Evolutionary conservation across 1,284 basidiomycete species (phyloP).

Genomic region (Mycena citricolor): DNA sequence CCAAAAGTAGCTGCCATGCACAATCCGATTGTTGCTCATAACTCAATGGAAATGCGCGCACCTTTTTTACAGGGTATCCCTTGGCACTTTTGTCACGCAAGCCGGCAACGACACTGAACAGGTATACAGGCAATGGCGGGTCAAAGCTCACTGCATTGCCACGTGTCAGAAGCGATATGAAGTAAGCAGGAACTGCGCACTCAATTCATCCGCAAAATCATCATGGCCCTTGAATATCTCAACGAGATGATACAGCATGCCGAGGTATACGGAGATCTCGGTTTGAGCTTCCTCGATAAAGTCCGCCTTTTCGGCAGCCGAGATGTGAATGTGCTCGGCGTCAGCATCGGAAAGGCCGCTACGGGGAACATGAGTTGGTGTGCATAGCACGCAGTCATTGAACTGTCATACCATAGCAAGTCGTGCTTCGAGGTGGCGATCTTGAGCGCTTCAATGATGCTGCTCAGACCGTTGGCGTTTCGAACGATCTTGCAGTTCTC

Average conservation of each 20-base stretch:
- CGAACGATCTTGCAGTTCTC: conserved; percentile 91
- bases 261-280: conserved; percentile 88
- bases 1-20: conserved; percentile 73
- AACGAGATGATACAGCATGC: conserved; percentile 91
- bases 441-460: conserved; percentile 86
- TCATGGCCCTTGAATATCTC: conserved; percentile 91
- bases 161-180: conserved; percentile 10
- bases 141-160: conserved; percentile 89
- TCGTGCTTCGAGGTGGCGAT: conserved; percentile 90
- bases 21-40: no score
- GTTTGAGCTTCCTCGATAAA: conserved; percentile 86
- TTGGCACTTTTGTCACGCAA: conserved; percentile 93
- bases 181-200: conserved; percentile 54
- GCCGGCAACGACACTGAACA: conserved; percentile 87
- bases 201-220: conserved; percentile 92
- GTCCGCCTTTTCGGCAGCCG: conserved; percentile 69
- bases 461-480: conserved; percentile 80
- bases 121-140: conserved; percentile 89
- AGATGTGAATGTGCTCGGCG: conserved; percentile 65
- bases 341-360: conserved; percentile 76
- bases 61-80: conserved; percentile 96
- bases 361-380: conserved; percentile 17
- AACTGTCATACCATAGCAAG: conserved; percentile 59
- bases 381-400: conserved; percentile 9
- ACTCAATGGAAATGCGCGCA: conserved; percentile 29